Percentiles rank a stretch among this genome's conserved stretches.
Conservation (phyloP, 2,329 filamentous ascomycete genomes). For the Pseudofabraea citricarpa region DNA sequence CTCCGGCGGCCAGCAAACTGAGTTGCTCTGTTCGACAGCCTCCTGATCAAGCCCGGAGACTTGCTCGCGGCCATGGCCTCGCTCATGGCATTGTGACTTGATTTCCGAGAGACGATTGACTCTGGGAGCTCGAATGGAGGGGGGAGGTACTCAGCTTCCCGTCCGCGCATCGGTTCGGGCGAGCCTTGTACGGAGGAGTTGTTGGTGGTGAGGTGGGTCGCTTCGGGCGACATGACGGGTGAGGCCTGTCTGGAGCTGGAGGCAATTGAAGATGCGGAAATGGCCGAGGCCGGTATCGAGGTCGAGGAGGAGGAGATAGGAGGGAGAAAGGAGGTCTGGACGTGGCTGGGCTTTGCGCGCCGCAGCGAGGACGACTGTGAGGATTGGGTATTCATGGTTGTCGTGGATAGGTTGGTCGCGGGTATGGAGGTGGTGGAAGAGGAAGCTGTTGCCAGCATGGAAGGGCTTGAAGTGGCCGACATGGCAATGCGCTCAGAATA, state of each 20-base stretch:
- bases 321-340: slow-evolving; percentile 26
- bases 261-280: slow-evolving; percentile 51
- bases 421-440: slow-evolving; percentile 7
- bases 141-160: slow-evolving; percentile 46
- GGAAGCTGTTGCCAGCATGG: slow-evolving; percentile 10
- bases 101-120: slow-evolving; percentile 56
- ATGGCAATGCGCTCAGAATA: slow-evolving; percentile 9
- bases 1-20: slow-evolving; percentile 64
- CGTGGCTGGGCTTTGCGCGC: slow-evolving; percentile 22
- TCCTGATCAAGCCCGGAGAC: slow-evolving; percentile 69
- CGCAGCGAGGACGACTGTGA: slow-evolving; percentile 12
- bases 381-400: slow-evolving; percentile 14
- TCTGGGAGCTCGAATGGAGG: slow-evolving; percentile 68
- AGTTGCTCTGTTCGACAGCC: slow-evolving; percentile 76
- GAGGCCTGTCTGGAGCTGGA: slow-evolving; percentile 49
- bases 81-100: slow-evolving; percentile 58
- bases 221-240: slow-evolving; percentile 52
- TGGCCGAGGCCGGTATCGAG: slow-evolving; percentile 45
- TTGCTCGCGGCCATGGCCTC: slow-evolving; percentile 54
- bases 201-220: slow-evolving; percentile 44
- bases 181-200: slow-evolving; percentile 63
- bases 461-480: slow-evolving; percentile 16
- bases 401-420: slow-evolving; percentile 6
- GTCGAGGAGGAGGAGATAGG: slow-evolving; percentile 23
- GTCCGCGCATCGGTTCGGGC: slow-evolving; percentile 55